Evolutionary conservation across 768 basidiomycete genomes (phyloP).

Genomic region (Suillus placidus): DNA sequence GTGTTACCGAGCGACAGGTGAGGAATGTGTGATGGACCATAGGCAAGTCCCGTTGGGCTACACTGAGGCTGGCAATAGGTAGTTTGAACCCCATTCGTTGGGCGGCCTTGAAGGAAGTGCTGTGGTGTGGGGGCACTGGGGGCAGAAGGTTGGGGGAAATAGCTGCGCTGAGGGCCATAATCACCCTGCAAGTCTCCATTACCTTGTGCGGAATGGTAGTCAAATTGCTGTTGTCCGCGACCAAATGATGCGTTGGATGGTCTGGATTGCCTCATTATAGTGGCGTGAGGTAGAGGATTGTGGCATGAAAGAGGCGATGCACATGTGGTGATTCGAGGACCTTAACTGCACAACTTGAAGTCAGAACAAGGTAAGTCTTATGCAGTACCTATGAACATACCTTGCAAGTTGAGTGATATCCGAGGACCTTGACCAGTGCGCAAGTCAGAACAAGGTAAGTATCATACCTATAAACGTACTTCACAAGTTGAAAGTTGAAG

Average conservation of each 20-base stretch:
- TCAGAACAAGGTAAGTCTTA: no score
- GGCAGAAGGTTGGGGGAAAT: conserved; percentile 46
- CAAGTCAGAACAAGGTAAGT: no score
- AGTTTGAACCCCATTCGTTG: conserved; percentile 48
- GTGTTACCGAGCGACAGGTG: conserved; percentile 74
- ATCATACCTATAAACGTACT: no score
- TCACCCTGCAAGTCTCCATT: conserved; percentile 43
- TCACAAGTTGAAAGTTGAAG: no score
- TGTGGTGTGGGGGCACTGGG: conserved; percentile 42
- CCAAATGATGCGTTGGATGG: conserved; percentile 45
- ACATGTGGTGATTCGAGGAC: no score
- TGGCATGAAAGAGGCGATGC: no score
- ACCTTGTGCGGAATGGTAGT: conserved; percentile 48
- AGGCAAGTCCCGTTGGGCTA: conserved; percentile 56
- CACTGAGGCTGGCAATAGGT: conserved; percentile 68
- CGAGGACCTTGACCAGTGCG: no score
- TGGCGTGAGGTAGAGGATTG: no score
- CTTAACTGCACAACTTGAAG: no score
- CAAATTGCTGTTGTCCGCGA: conserved; percentile 56
- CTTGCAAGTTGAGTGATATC: no score
- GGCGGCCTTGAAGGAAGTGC: conserved; percentile 56
- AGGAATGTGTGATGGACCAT: conserved; percentile 56
- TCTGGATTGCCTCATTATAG: no score
- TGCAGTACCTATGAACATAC: no score
- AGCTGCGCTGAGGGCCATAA: conserved; percentile 60